Evolutionary conservation across 1,139 yeast genomes (phyloP).

Genomic region (Lodderomyces theae): DNA sequence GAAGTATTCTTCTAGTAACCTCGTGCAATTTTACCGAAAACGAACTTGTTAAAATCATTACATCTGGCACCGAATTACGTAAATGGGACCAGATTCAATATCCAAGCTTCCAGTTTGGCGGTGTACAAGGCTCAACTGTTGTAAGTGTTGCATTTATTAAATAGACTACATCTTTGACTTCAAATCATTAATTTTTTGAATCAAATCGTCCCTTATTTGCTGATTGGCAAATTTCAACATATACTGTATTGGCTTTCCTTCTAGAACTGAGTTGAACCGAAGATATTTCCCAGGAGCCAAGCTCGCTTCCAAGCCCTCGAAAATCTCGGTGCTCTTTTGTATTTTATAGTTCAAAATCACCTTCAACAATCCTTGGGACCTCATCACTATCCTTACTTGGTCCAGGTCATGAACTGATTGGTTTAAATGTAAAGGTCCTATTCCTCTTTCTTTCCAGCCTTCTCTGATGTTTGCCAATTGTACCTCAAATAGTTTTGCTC

Average conservation of each 20-base stretch:
- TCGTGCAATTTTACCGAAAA: conserved; percentile 92
- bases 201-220: conserved; percentile 58
- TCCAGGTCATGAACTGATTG: conserved; percentile 36
- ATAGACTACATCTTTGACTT: conserved; percentile 17
- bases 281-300: conserved; percentile 75
- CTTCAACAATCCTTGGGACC: conserved; percentile 82
- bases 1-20: conserved; percentile 71
- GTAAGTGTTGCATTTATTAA: conserved; percentile 77
- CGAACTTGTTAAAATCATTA: conserved; percentile 61
- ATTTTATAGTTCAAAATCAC: conserved; percentile 79
- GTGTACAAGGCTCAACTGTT: conserved; percentile 80
- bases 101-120: conserved; percentile 86
- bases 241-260: conserved; percentile 74
- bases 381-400: conserved; percentile 69
- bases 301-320: conserved; percentile 84
- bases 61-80: conserved; percentile 34
- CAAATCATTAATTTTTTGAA: conserved; percentile 47
- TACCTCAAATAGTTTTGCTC: conserved; percentile 78
- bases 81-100: conserved; percentile 67
- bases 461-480: conserved; percentile 58
- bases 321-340: conserved; percentile 51
- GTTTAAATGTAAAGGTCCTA: conserved; percentile 83
- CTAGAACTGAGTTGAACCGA: conserved; percentile 52
- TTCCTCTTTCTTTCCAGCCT: conserved; percentile 97
- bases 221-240: conserved; percentile 70